These are phyloP conservation scores for Pseudonectria buxi DNA, from an alignment of 2,329 filamentous ascomycete species.

Conservation along the genomic window DNA sequence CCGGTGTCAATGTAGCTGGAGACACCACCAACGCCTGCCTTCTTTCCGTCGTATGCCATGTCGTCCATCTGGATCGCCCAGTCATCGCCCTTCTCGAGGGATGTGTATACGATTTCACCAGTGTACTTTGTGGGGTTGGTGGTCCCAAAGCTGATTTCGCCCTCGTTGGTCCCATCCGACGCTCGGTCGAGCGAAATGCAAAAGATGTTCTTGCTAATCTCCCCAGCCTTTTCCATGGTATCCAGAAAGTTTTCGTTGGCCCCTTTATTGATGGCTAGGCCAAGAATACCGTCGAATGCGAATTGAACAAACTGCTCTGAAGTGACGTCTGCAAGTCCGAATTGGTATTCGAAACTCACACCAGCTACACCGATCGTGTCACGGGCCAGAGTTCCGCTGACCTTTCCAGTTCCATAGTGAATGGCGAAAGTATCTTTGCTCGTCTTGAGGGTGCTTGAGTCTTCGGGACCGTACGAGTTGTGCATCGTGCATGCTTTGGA, in stretches of 20 bases:
- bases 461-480: constrained; percentile 57
- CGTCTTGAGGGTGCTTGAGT: constrained; percentile 58
- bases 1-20: constrained; percentile 77
- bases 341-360: constrained; percentile 55
- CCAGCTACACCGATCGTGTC: constrained; percentile 64
- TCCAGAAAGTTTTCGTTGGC: constrained; percentile 62
- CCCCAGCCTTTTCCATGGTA: constrained; percentile 47
- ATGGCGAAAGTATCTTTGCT: constrained; percentile 54
- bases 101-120: constrained; percentile 62
- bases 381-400: constrained; percentile 57
- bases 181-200: constrained; percentile 64
- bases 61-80: constrained; percentile 71
- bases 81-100: constrained; percentile 46
- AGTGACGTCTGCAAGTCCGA: constrained; percentile 66
- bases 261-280: constrained; percentile 59
- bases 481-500: constrained; percentile 62
- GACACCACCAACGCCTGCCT: constrained; percentile 47
- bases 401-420: constrained; percentile 69
- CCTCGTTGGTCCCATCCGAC: constrained; percentile 59
- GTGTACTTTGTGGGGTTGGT: constrained; percentile 60
- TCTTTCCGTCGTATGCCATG: constrained; percentile 53
- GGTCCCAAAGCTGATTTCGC: constrained; percentile 71
- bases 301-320: constrained; percentile 70
- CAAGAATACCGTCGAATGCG: constrained; percentile 82
- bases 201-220: constrained; percentile 59